Evolutionary conservation across 352 stramenopile genomes (phyloP).

Genomic region (Globisporangium canariense): DNA sequence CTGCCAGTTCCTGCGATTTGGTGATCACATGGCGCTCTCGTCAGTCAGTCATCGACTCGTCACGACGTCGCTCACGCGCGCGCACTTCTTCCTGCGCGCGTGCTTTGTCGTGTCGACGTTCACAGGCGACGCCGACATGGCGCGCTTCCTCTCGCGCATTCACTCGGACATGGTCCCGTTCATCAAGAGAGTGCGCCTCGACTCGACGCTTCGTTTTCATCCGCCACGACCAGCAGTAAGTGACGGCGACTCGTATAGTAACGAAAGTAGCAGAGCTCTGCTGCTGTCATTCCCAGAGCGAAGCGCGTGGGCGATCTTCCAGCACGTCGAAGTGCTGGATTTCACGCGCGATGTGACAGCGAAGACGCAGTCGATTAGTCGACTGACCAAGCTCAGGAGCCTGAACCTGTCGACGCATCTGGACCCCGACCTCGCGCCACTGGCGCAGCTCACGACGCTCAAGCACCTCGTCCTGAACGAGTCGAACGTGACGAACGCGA

Average conservation of each 20-base stretch:
- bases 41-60: background rate
- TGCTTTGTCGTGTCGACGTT: background rate
- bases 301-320: background rate
- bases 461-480: conserved; percentile 6
- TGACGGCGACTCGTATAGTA: background rate
- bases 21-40: background rate
- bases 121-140: background rate
- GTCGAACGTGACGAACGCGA: background rate
- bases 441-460: background rate
- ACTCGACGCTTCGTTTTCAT: background rate
- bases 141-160: background rate
- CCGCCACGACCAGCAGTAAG: background rate
- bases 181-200: background rate
- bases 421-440: background rate
- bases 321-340: background rate
- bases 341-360: background rate
- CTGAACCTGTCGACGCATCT: background rate
- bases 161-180: background rate
- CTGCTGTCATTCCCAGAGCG: background rate
- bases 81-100: conserved; percentile 2
- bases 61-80: background rate
- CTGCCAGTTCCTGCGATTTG: background rate
- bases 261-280: background rate
- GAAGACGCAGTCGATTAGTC: background rate
- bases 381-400: background rate